Conservation (phyloP, 2,329 filamentous ascomycete species). For the Verticillium nubilum region DNA sequence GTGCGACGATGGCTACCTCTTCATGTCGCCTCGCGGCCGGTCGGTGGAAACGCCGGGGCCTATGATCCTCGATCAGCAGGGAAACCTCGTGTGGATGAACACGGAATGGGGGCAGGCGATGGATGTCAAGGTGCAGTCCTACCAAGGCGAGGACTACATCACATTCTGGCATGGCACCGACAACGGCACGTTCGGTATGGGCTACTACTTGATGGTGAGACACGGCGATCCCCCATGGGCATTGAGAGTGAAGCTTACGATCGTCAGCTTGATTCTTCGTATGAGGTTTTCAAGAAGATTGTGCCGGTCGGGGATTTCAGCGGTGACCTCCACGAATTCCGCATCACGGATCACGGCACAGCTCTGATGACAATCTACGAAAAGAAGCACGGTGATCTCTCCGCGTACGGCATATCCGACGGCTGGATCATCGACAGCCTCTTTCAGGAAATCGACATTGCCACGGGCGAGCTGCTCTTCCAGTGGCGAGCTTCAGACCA, state of each 20-base stretch:
- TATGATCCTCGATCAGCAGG: slow-evolving; percentile 36
- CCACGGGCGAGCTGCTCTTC: slow-evolving; percentile 31
- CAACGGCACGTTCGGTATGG: slow-evolving; percentile 39
- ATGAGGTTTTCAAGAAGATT: background rate
- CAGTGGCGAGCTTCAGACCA: slow-evolving; percentile 33
- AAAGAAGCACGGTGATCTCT: slow-evolving; percentile 28
- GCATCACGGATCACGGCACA: slow-evolving; percentile 27
- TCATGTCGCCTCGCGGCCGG: slow-evolving; percentile 30
- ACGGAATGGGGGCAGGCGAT: slow-evolving; percentile 18
- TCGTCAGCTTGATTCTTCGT: background rate
- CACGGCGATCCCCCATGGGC: background rate
- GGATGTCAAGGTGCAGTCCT: slow-evolving; percentile 18
- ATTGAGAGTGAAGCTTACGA: background rate
- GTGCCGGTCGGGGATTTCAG: background rate
- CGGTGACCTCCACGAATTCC: slow-evolving; percentile 33
- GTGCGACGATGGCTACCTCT: slow-evolving; percentile 31
- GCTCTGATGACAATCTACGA: slow-evolving; percentile 31
- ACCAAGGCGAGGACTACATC: slow-evolving; percentile 8
- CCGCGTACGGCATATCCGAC: slow-evolving; percentile 6
- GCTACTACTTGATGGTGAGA: slow-evolving; percentile 39
- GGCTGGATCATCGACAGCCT: slow-evolving; percentile 27
- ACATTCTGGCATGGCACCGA: slow-evolving; percentile 32
- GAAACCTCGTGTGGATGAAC: slow-evolving; percentile 41
- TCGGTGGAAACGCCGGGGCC: slow-evolving; percentile 30
- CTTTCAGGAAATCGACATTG: slow-evolving; percentile 35